Conservation (phyloP, 176 grass and related monocot genomes). For the Oryza australiensis region DNA sequence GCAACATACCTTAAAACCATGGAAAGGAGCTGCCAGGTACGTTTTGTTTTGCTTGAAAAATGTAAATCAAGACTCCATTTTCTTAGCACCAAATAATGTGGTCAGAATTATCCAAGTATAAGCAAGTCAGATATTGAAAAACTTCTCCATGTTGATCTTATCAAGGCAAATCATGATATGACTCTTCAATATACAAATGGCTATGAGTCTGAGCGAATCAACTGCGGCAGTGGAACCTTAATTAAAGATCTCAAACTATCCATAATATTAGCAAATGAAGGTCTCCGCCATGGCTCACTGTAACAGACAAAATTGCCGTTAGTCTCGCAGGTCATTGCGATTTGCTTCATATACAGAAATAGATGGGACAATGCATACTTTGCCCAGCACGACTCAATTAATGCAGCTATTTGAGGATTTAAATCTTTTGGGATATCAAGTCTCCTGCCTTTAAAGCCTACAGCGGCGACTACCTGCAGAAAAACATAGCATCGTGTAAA, state of each 20-base stretch:
- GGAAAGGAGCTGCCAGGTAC: constrained; percentile 29
- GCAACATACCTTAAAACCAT: constrained; percentile 38
- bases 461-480: constrained; percentile 84
- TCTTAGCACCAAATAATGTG: constrained; percentile 12
- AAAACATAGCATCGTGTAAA: not conserved
- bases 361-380: constrained; percentile 54
- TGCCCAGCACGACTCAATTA: constrained; percentile 90
- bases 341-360: constrained; percentile 3
- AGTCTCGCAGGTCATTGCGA: not conserved
- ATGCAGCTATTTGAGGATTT: constrained; percentile 73
- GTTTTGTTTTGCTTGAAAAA: constrained; percentile 4
- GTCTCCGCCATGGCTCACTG: constrained; percentile 80
- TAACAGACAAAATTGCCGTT: constrained; percentile 24
- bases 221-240: constrained; percentile 37
- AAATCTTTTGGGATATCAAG: constrained; percentile 81
- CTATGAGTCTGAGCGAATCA: constrained; percentile 45
- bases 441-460: constrained; percentile 91
- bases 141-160: constrained; percentile 11
- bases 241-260: constrained; percentile 69
- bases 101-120: constrained; percentile 13
- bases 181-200: not conserved
- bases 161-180: constrained; percentile 10
- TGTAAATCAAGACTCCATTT: constrained; percentile 6
- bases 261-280: constrained; percentile 88
- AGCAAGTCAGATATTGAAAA: constrained; percentile 9